Conservation (phyloP, 495 filamentous ascomycete genomes). For the Aspergillus ostianus region DNA sequence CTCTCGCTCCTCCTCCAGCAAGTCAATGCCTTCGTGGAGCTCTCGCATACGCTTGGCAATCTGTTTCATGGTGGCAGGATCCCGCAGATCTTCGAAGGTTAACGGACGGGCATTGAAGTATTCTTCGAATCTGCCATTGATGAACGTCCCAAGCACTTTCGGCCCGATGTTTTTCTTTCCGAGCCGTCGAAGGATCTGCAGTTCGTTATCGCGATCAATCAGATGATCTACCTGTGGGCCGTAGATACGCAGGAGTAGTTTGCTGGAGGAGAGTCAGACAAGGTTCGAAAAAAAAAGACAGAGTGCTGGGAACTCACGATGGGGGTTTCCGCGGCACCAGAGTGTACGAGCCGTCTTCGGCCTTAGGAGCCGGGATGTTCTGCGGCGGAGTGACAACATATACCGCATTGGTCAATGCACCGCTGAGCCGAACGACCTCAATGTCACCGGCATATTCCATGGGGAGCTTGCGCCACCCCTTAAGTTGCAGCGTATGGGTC, state of each 20-base stretch:
- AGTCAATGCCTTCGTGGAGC: slow-evolving; percentile 87
- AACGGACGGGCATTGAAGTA: slow-evolving; percentile 81
- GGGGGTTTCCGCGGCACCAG: slow-evolving; percentile 49
- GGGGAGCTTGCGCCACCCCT: slow-evolving; percentile 83
- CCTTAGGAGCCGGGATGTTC: slow-evolving; percentile 42
- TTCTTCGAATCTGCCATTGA: slow-evolving; percentile 95
- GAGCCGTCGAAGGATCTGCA: slow-evolving; percentile 81
- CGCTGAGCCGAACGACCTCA: slow-evolving; percentile 80
- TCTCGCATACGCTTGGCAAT: slow-evolving; percentile 99
- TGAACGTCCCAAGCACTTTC: slow-evolving; percentile 87
- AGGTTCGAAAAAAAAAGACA: not conserved
- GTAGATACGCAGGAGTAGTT: slow-evolving; percentile 89
- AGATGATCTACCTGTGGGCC: slow-evolving; percentile 94
- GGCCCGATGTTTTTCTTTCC: slow-evolving; percentile 92
- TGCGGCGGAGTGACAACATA: slow-evolving; percentile 87
- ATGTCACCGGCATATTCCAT: slow-evolving; percentile 70
- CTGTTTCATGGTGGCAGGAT: slow-evolving; percentile 79
- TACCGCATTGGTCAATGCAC: slow-evolving; percentile 92
- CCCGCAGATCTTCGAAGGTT: slow-evolving; percentile 71
- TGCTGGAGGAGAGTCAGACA: slow-evolving; percentile 45
- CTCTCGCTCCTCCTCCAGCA: slow-evolving; percentile 72
- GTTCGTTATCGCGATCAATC: slow-evolving; percentile 88
- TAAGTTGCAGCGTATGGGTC: slow-evolving; percentile 82
- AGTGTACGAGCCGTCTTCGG: slow-evolving; percentile 34
- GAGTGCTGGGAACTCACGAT: slow-evolving; percentile 40